Evolutionary conservation across 2,329 filamentous ascomycete genomes (phyloP), one percentile per base, ranked within the genome.

Genomic region (Nemania sp.): DNA sequence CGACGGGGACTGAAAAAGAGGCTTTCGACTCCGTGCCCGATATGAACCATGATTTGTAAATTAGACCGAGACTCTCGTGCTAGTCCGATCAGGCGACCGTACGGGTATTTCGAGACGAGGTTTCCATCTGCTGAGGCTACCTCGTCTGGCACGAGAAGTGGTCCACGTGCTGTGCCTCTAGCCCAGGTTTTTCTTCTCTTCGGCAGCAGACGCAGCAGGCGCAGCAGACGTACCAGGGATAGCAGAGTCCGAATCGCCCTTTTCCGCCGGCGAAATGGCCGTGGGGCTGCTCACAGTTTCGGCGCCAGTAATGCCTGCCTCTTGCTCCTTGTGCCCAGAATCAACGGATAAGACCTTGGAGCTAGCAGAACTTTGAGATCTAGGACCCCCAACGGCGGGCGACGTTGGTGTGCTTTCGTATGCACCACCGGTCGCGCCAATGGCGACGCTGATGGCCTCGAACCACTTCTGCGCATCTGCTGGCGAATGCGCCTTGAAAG

Each of bases 391-490:
- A 45, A 69, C 65, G 15, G 67, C 67, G 15, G 76, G 75, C 21
- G 77, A 77, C 10, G 67, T 63, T 3, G 78, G 74, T 12, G 68
- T 68, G 47, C 70, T 69, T 45, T 73, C 72, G 37, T 72, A 76
- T 15, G 73, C 72, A 9, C 77, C 71, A 0, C 76, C 78, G 0
- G 78, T 78, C 5, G 81, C 77, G 52, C 86, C 87, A 29, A 85
- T 85, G 9, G 86, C 83, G 59, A 80, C 76, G 47, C 81, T 78
- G 70, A 97, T 89, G 65, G 91, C 80, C 35, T 89, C 84, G 76
- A 87, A 92, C 94, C 94, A 98, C 75, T 91, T 90, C 75, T 89
- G 81, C 0, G 94, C 92, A 65, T 96, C 92, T 29, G 84, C 81
- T 2, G 91, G 76, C 1, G 90, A 92, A 76, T 92, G 89, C 0